Evolutionary conservation across 371 early-diverging fungal genomes (phyloP), one percentile per base, ranked within the genome.

Genomic region (Rhizomucor pusillus): DNA sequence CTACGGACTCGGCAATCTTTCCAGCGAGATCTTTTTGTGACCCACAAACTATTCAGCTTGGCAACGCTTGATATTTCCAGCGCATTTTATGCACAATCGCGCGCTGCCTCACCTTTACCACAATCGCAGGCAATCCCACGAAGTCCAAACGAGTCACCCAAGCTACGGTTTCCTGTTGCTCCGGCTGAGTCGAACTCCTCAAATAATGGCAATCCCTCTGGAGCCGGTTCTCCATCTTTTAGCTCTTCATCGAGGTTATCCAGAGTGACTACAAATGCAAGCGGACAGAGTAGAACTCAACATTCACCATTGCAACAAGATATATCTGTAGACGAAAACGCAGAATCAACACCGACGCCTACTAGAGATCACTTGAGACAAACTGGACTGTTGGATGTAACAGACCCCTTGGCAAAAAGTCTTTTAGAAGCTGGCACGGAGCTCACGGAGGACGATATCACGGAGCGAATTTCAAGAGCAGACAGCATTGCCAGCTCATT

Each of bases 41-140:
- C 82, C 0, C 84, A 84, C 62, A 84, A 84, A 40, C 54, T 84
- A 9, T 84, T 84, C 59, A 81, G 82, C 43, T 63, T 84, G 53
- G 79, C 80, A 9, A 81, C 79, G 7, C 69, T 84, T 52, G 76
- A 84, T 53, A 39, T 54, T n/a, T 58, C 44, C 20, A 35, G 48
- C 29, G 43, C 44, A 18, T 24, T 41, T 48, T 41, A 48, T 39
- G 18, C 46, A 29, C 19, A 34, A 22, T 23, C 54, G 37, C 40
- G 45, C 29, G 22, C 50, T 35, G 33, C 54, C 9, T 45, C 47
- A 1, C 35, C 51, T 37, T 46, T 37, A 24, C 24, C 50, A 9
- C 22, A 45, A 4, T 45, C 43, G 13, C 18, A 37, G 5, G 24
- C 57, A 1, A 22, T 43, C 3, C 35, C 36, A 18, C 57, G 50